phyloP scores from a whole-genome alignment of 805 yeast species.

The Kluyveromyces nonfermentans region DNA sequence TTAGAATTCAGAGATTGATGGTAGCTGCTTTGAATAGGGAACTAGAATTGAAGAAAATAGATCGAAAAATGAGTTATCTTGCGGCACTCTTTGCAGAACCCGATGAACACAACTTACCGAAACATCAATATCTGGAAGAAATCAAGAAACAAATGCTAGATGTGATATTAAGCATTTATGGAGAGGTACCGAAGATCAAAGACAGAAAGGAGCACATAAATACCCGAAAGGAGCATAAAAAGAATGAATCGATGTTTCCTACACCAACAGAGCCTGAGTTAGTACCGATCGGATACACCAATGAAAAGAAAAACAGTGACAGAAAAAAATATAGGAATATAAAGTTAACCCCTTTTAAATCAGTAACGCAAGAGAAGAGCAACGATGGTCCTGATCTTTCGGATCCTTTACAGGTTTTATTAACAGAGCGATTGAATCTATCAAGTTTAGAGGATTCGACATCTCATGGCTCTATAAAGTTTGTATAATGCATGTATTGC shows the following conservation, averaged over 20 bases:
- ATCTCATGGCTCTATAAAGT: neutral
- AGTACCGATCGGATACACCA: slow-evolving; percentile 13
- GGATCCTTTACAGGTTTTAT: slow-evolving; percentile 1
- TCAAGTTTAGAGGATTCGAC: neutral
- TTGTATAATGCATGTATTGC: neutral
- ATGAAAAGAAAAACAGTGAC: neutral
- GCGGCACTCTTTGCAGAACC: slow-evolving; percentile 16
- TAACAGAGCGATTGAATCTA: slow-evolving; percentile 1
- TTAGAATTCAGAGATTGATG: slow-evolving; percentile 15
- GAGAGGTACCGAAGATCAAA: slow-evolving; percentile 5
- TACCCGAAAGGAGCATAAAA: neutral
- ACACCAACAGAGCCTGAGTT: neutral
- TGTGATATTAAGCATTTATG: slow-evolving; percentile 10
- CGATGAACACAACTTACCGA: slow-evolving; percentile 10
- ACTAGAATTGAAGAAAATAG: slow-evolving; percentile 12
- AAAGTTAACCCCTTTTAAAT: slow-evolving; percentile 2
- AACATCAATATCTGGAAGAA: slow-evolving; percentile 9
- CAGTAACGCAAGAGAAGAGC: neutral
- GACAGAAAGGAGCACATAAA: slow-evolving; percentile 1
- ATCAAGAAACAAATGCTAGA: slow-evolving; percentile 13
- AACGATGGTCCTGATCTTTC: neutral
- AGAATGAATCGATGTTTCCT: neutral
- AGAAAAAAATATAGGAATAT: neutral
- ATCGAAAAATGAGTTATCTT: slow-evolving; percentile 13
- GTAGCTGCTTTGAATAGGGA: slow-evolving; percentile 20